Base-by-base conservation (phyloP, 1,139 yeast species). In the Geotrichum carabidarum region DNA sequence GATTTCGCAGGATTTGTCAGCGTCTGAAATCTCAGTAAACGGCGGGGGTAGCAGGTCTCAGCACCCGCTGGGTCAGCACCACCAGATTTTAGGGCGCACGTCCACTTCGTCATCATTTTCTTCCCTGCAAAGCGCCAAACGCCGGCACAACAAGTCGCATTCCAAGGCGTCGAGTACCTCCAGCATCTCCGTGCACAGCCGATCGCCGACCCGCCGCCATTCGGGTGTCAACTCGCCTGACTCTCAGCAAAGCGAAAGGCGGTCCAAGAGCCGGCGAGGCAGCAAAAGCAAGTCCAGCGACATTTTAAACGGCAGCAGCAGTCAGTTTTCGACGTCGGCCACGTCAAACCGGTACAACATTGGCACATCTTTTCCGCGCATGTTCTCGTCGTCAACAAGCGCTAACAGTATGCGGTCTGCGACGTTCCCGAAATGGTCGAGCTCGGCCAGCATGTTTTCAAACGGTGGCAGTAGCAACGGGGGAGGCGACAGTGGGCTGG, bases 91-190 rank as follows among this genome's bases (percentile, higher is more conserved):
- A 49, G 61, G 62, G 11, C 59, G 69, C 17, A 51, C 64, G 22
- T 68, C 71, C 6, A 67, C 72, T 1, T 66, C 70, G 4, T 68
- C 71, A 2, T 68, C 71, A 1, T 57, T 68, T 44, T 68, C 71
- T 1, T 67, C 71, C 2, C 53, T 57, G 9, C 54, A 57, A 5
- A 58, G 68, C 11, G 60, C 58, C 63, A 4, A 53, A 59, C 40
- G 50, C 43, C 30, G 42, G 46, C 59, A 64, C 37, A 57, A 60
- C 32, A 60, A 60, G 36, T 50, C 65, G 9, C 62, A 65, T 38
- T 65, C 70, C 4, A 65, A 68, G 52, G 63, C 70, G 2, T 67
- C 71, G 3, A 66, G 69, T 35, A 65, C 68, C 0, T 66, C 70
- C 3, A 65, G 67, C 45, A 60, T 66, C 6, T 67, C 70, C 11